phyloP scores from a whole-genome alignment of 345 rosid species.

The Populus euphratica region DNA sequence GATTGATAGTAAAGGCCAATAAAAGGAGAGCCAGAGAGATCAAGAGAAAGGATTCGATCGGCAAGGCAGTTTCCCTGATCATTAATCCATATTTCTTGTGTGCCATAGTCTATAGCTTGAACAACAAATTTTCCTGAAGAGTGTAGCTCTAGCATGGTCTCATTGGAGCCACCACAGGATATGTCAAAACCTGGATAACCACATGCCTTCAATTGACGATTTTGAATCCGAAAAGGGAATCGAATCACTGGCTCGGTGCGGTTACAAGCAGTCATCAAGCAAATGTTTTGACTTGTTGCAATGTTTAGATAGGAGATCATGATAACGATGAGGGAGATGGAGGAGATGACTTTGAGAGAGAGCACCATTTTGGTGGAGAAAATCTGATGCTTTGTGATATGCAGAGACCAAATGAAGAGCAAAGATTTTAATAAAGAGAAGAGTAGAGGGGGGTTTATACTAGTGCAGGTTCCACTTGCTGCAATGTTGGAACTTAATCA shows the following conservation, averaged over 20 bases:
- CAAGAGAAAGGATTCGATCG: conserved; percentile 44
- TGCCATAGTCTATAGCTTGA: conserved; percentile 46
- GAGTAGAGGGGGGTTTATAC: background rate
- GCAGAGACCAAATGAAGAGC: background rate
- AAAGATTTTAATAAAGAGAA: background rate
- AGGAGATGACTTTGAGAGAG: background rate
- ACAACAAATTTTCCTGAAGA: conserved; percentile 45
- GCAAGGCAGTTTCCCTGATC: conserved; percentile 65
- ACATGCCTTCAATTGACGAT: conserved; percentile 39
- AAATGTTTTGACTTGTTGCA: conserved; percentile 12
- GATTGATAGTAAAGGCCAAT: conserved; percentile 32
- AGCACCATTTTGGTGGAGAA: conserved; percentile 13
- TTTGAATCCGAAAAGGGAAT: conserved; percentile 54
- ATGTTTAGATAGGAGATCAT: background rate
- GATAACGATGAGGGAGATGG: background rate
- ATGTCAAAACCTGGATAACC: conserved; percentile 55
- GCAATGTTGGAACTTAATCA: background rate
- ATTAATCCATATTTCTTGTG: conserved; percentile 63
- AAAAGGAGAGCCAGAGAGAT: conserved; percentile 58
- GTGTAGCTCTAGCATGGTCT: conserved; percentile 37
- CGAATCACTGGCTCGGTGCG: conserved; percentile 38
- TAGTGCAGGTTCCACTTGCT: background rate
- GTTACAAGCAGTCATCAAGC: conserved; percentile 38
- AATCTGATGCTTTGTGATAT: background rate
- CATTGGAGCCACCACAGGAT: conserved; percentile 43